These are phyloP conservation scores for Boletellus sp. DNA, from an alignment of 768 basidiomycete genomes.

Conservation along the genomic window DNA sequence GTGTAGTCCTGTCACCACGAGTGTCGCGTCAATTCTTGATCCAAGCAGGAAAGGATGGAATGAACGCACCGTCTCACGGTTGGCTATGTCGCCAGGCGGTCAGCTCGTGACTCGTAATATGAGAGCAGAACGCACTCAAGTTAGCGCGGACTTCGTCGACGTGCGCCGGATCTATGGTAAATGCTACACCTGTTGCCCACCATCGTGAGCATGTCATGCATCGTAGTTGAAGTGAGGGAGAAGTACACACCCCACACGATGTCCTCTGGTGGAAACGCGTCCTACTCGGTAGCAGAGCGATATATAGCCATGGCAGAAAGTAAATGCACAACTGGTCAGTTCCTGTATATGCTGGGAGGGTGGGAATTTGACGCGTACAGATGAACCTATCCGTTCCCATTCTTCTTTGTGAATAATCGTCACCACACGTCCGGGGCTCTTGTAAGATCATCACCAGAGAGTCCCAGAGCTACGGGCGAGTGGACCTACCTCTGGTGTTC, in stretches of 20 bases:
- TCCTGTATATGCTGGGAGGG: not conserved
- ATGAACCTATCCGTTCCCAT: conserved; percentile 68
- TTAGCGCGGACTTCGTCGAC: conserved; percentile 74
- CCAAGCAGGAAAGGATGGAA: no score
- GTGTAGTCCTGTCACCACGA: conserved; percentile 67
- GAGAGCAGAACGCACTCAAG: conserved; percentile 49
- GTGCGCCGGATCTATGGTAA: conserved; percentile 75
- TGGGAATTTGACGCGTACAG: conserved; percentile 37
- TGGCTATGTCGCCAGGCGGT: conserved; percentile 41
- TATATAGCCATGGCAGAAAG: not conserved
- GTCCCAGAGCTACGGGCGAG: not conserved
- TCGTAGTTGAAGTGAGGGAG: no score
- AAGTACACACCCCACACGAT: conserved; percentile 57
- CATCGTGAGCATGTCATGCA: not conserved
- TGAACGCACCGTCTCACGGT: conserved; percentile 65
- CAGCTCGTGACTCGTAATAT: not conserved
- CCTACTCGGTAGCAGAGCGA: conserved; percentile 3
- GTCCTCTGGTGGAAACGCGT: conserved; percentile 18
- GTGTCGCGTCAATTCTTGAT: not conserved
- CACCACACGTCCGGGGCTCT: conserved; percentile 79
- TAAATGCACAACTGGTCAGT: not conserved
- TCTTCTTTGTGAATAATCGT: conserved; percentile 82
- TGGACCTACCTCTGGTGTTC: conserved; percentile 65
- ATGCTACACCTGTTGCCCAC: conserved; percentile 58
- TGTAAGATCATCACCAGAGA: not conserved